Conservation (phyloP, 768 basidiomycete species). For the Plicaturopsis crispa region DNA sequence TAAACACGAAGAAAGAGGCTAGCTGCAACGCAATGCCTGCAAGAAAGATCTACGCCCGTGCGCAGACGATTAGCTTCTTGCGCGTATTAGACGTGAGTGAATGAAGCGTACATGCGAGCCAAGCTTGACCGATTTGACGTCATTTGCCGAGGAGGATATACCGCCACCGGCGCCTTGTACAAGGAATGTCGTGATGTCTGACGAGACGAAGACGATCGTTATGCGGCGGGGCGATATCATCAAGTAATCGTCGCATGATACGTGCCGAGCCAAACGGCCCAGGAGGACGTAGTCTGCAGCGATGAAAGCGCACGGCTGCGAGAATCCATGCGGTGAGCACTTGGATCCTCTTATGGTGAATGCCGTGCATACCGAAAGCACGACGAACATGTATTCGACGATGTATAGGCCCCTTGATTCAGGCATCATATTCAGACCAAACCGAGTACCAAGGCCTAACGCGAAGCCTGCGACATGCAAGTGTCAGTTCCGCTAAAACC, state of each 20-base stretch:
- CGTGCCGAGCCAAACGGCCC: constrained; percentile 46
- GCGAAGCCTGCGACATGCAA: constrained; percentile 37
- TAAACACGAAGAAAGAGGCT: constrained; percentile 44
- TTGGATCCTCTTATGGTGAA: neutral
- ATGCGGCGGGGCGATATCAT: constrained; percentile 40
- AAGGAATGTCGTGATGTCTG: constrained; percentile 59
- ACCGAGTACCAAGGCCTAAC: constrained; percentile 47
- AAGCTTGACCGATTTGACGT: constrained; percentile 15
- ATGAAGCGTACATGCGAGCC: constrained; percentile 27
- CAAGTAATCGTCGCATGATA: constrained; percentile 40
- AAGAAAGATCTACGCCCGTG: constrained; percentile 47
- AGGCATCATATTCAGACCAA: constrained; percentile 44
- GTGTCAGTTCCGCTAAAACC: neutral
- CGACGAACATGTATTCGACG: constrained; percentile 50
- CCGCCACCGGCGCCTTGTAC: constrained; percentile 53
- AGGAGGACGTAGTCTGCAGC: constrained; percentile 62
- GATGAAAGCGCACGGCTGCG: constrained; percentile 68
- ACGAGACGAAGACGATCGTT: constrained; percentile 50
- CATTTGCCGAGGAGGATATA: constrained; percentile 33
- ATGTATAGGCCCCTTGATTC: constrained; percentile 49
- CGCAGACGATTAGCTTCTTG: too few relatives aligned
- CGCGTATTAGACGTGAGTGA: too few relatives aligned
- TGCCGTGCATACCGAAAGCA: constrained; percentile 39
- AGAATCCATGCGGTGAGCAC: neutral
- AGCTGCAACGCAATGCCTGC: constrained; percentile 51